Evolutionary conservation across 2,329 filamentous ascomycete genomes (phyloP), one percentile per base, ranked within the genome.

Genomic region (Lachnellula cervina): DNA sequence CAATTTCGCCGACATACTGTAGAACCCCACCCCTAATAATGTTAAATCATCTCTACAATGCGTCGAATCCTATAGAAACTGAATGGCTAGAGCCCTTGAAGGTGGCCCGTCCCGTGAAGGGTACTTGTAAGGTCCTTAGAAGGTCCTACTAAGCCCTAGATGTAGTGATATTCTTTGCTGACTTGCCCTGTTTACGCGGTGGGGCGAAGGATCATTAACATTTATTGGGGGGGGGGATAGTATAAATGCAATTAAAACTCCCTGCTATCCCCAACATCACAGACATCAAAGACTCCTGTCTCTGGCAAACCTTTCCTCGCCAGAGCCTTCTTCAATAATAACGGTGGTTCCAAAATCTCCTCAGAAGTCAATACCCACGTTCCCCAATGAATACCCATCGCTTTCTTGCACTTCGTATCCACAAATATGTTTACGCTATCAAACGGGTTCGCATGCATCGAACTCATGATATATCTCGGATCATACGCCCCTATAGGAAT

Each of bases 401-500:
- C 92, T 17, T 75, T 77, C 65, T 81, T 78, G 75, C 92, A 97
- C 63, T 80, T 80, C 0, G 90, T 95, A 65, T 97, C 92, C 6
- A 77, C 72, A 71, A 96, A 96, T 64, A 97, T 96, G 66, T 94
- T 90, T 38, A 96, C 91, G 0, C 87, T 82, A 69, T 97, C 93
- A 62, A 84, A 86, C 0, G 93, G 93, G 69, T 95, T 89, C 7
- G 89, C 87, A 70, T 97, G 93, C 80, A 95, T 86, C 19, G 84
- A 76, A 47, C 86, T 90, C 77, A 94, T 92, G 59, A 94, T 70
- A 55, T 71, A 72, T 23, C 89, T 79, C 0, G 88, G 89, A 57
- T 82, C 77, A 71, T 97, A 97, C 2, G 92, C 93, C 52, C 93
- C 93, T 63, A 97, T 97, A 40, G 93, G 93, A 61, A 97, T 94